Conservation (phyloP, 2,329 filamentous ascomycete species). For the Epichloe brachyelytri region DNA sequence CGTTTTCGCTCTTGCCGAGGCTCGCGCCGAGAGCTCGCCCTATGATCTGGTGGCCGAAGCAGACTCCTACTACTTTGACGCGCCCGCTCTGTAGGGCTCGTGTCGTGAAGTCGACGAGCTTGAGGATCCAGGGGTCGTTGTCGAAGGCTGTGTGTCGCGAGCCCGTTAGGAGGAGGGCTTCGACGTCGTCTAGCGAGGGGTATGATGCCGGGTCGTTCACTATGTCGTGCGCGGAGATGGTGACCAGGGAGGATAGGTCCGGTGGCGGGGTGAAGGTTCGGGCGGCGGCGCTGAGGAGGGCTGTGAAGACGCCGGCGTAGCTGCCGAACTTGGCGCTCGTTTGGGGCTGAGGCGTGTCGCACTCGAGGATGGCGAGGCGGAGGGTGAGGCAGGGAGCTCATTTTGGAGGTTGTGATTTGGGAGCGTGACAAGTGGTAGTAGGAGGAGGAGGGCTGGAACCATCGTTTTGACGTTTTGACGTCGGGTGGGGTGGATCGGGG, state of each 20-base stretch:
- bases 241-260: slow-evolving; percentile 32
- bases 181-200: slow-evolving; percentile 59
- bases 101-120: slow-evolving; percentile 26
- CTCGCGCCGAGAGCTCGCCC: slow-evolving; percentile 27
- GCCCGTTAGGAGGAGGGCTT: slow-evolving; percentile 74
- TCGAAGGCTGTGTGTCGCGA: slow-evolving; percentile 41
- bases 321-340: slow-evolving; percentile 52
- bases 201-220: slow-evolving; percentile 53
- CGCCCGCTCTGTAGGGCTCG: slow-evolving; percentile 23
- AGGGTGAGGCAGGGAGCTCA: slow-evolving; percentile 41
- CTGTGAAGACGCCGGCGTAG: slow-evolving; percentile 59
- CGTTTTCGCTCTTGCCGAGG: slow-evolving; percentile 24
- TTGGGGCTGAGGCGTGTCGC: slow-evolving; percentile 61
- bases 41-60: slow-evolving; percentile 36
- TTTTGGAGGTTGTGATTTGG: not conserved
- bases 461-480: too few species aligned
- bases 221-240: slow-evolving; percentile 57
- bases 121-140: slow-evolving; percentile 30
- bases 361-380: slow-evolving; percentile 78
- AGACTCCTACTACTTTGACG: slow-evolving; percentile 48
- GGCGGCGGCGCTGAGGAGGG: slow-evolving; percentile 43
- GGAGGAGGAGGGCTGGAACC: too few species aligned
- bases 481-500: too few species aligned
- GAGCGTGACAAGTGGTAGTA: too few species aligned
- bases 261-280: slow-evolving; percentile 28